A percentile compares a stretch with the other conserved stretches of the same genome.
phyloP scores from a whole-genome alignment of 176 grass and related monocot genomes.

The Bonia amplexicaulis region DNA sequence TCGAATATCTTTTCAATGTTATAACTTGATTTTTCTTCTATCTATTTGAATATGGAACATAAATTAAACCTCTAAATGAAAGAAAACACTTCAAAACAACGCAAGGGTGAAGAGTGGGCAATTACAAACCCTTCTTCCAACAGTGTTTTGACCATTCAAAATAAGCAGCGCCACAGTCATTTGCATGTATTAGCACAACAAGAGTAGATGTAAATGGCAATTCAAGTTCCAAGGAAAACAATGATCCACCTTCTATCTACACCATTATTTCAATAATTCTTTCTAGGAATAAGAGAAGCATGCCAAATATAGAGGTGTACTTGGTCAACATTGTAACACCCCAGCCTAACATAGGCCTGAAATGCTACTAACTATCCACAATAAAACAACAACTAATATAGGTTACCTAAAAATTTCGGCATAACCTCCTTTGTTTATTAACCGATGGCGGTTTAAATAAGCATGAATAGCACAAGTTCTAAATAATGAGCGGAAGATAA shows the following conservation, averaged over 20 bases:
- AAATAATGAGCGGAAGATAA: no score
- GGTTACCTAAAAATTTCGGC: no score
- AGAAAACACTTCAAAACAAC: not conserved
- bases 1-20: not conserved
- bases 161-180: not conserved
- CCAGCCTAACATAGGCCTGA: no score
- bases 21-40: not conserved
- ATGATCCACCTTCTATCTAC: not conserved
- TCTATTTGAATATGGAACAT: not conserved
- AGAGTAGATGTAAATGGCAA: not conserved
- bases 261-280: not conserved
- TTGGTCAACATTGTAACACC: no score
- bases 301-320: no score
- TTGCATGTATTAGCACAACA: conserved; percentile 10
- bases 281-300: not conserved
- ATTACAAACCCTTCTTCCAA: not conserved
- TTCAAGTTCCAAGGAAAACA: conserved; percentile 8
- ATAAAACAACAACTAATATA: no score
- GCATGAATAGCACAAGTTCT: no score
- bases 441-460: no score
- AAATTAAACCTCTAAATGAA: conserved; percentile 9
- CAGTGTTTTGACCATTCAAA: not conserved
- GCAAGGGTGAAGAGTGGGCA: not conserved
- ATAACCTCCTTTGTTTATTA: no score
- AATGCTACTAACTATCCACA: no score